Percentiles rank a stretch among this genome's conserved stretches.
Conservation (phyloP, 345 rosid genomes). For the Fremontodendron californicum region DNA sequence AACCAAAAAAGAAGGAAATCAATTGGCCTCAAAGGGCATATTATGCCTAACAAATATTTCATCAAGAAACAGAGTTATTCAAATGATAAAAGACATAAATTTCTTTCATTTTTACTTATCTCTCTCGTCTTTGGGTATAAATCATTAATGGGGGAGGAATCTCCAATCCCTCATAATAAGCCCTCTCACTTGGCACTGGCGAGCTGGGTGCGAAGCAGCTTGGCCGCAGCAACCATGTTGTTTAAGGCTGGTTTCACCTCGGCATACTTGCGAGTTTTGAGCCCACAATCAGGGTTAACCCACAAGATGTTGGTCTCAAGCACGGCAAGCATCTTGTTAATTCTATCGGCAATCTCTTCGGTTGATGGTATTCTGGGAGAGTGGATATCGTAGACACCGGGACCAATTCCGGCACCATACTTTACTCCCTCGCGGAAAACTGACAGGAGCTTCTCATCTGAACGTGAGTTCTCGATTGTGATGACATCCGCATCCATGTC, state of each 20-base stretch:
- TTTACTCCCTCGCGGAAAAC: constrained; percentile 99
- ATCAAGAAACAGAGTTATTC: constrained; percentile 25
- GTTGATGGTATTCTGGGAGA: constrained; percentile 95
- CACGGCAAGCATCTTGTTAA: constrained; percentile 96
- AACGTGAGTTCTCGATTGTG: constrained; percentile 97
- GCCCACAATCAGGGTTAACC: constrained; percentile 98
- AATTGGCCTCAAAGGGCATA: constrained; percentile 15
- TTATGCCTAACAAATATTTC: constrained; percentile 20
- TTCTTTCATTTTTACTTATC: constrained; percentile 2
- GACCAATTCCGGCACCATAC: constrained; percentile 97
- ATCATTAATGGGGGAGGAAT: neutral
- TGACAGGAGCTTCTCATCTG: constrained; percentile 93
- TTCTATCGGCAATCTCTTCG: constrained; percentile 86
- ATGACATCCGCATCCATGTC: constrained; percentile 99
- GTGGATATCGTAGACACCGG: constrained; percentile 96
- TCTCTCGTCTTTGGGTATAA: neutral
- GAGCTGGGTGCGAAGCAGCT: constrained; percentile 85
- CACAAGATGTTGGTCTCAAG: constrained; percentile 86
- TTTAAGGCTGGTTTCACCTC: constrained; percentile 91
- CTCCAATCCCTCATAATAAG: constrained; percentile 4
- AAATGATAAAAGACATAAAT: constrained; percentile 8
- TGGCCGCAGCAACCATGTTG: constrained; percentile 91
- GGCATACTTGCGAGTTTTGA: constrained; percentile 85
- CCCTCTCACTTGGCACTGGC: constrained; percentile 72
- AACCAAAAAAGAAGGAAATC: neutral